Evolutionary conservation across 2,329 filamentous ascomycete genomes (phyloP).

Genomic region (Cylindrodendrum hubeiense): DNA sequence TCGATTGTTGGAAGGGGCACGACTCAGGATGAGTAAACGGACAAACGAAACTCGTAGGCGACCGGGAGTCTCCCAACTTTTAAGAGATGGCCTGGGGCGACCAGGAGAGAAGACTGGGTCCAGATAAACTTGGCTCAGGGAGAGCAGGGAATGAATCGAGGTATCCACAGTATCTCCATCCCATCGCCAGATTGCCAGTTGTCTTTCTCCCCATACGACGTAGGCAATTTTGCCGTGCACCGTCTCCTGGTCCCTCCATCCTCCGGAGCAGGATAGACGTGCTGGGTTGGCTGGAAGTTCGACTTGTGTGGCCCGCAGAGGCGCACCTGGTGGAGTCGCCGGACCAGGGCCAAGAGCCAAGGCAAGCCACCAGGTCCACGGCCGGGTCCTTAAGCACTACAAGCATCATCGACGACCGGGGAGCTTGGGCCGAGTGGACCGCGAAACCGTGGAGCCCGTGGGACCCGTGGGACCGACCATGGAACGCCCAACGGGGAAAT

Average conservation of each 20-base stretch:
- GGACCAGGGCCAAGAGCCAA: slow-evolving; percentile 41
- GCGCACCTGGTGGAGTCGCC: slow-evolving; percentile 36
- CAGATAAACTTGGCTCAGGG: slow-evolving; percentile 38
- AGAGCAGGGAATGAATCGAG: slow-evolving; percentile 32
- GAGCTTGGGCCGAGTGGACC: slow-evolving; percentile 30
- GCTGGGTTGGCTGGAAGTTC: slow-evolving; percentile 20
- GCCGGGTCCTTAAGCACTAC: slow-evolving; percentile 29
- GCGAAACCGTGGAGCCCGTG: slow-evolving; percentile 16
- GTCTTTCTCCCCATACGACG: slow-evolving; percentile 6
- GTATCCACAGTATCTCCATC: slow-evolving; percentile 18
- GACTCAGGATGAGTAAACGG: neutral
- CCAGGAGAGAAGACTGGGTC: slow-evolving; percentile 40
- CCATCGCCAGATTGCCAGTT: slow-evolving; percentile 15
- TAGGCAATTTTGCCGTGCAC: neutral
- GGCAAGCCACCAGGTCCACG: slow-evolving; percentile 34
- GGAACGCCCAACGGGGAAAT: slow-evolving; percentile 41
- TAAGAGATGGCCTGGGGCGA: slow-evolving; percentile 38
- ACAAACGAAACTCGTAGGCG: slow-evolving; percentile 27
- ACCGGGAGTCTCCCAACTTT: slow-evolving; percentile 39
- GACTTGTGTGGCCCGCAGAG: slow-evolving; percentile 24
- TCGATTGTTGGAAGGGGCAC: neutral
- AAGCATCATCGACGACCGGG: slow-evolving; percentile 24
- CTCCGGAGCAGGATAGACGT: slow-evolving; percentile 8
- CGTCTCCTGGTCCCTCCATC: slow-evolving; percentile 10
- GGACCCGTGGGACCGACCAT: slow-evolving; percentile 25